These are phyloP conservation scores for Pisolithus thermaeus DNA, from an alignment of 1,284 basidiomycete genomes.

Conservation along the genomic window DNA sequence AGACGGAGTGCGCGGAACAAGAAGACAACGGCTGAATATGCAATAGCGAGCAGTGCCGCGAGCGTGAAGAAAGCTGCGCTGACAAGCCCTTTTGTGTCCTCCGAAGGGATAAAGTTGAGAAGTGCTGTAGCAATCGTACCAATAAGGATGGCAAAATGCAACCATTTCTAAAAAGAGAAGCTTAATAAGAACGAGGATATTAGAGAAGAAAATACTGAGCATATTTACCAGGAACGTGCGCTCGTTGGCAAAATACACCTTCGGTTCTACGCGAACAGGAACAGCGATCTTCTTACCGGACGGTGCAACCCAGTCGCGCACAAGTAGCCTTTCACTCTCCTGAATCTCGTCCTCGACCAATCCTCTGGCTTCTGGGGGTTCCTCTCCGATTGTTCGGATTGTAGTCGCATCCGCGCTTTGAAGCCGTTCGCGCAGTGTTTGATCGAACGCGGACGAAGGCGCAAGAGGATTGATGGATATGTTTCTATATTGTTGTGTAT, in stretches of 20 bases:
- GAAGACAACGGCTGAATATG: slow-evolving; percentile 86
- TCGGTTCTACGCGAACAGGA: slow-evolving; percentile 93
- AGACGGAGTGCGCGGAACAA: slow-evolving; percentile 80
- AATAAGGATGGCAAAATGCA: slow-evolving; percentile 87
- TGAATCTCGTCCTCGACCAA: slow-evolving; percentile 34
- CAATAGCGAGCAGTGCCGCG: slow-evolving; percentile 83
- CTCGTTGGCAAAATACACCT: slow-evolving; percentile 97
- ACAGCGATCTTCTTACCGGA: slow-evolving; percentile 88
- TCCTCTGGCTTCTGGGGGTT: slow-evolving; percentile 34
- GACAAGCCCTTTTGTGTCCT: slow-evolving; percentile 76
- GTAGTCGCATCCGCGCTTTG: slow-evolving; percentile 32
- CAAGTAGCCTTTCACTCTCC: slow-evolving; percentile 53
- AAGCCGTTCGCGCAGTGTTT: slow-evolving; percentile 65
- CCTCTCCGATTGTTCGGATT: slow-evolving; percentile 30
- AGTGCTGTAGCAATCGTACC: slow-evolving; percentile 86
- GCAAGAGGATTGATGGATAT: slow-evolving; percentile 83
- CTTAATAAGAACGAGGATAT: too few species aligned
- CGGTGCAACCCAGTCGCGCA: slow-evolving; percentile 77
- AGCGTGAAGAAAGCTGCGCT: slow-evolving; percentile 86
- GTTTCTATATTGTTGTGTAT: slow-evolving; percentile 31
- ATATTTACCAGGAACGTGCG: slow-evolving; percentile 76
- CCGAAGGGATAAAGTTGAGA: slow-evolving; percentile 80
- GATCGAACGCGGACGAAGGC: slow-evolving; percentile 76
- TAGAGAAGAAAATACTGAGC: slow-evolving; percentile 5
- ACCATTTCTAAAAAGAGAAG: slow-evolving; percentile 68